Evolutionary conservation across 2,329 filamentous ascomycete species (phyloP).

Genomic region (Colletotrichum tofieldiae): DNA sequence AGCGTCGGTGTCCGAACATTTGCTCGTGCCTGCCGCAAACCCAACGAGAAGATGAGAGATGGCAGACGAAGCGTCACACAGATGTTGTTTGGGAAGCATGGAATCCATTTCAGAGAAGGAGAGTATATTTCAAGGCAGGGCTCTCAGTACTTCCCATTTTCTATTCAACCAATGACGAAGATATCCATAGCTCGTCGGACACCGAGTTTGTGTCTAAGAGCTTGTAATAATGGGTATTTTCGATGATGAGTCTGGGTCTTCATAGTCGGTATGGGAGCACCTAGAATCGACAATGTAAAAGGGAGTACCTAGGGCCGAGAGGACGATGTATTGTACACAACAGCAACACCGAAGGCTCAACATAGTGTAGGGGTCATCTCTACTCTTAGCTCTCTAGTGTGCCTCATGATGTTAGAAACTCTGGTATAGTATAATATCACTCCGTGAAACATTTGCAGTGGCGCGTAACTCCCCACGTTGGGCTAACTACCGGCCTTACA

Average conservation of each 20-base stretch:
- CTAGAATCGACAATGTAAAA: too few species aligned
- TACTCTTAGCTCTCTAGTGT: not conserved
- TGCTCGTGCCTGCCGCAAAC: not conserved
- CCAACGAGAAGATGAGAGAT: not conserved
- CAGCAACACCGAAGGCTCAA: too few species aligned
- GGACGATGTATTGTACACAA: not conserved
- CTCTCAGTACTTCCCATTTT: not conserved
- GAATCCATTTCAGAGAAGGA: accelerated
- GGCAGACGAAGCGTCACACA: not conserved
- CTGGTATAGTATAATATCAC: too few species aligned
- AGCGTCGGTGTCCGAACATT: accelerated
- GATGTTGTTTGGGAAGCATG: too few species aligned
- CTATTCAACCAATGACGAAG: not conserved
- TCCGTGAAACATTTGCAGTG: not conserved
- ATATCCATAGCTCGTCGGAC: not conserved
- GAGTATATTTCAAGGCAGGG: too few species aligned
- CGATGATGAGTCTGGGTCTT: not conserved
- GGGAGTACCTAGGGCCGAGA: not conserved
- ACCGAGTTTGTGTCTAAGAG: not conserved
- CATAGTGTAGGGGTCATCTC: not conserved
- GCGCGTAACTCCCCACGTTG: not conserved
- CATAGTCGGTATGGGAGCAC: not conserved
- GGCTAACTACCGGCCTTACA: not conserved
- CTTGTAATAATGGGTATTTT: not conserved
- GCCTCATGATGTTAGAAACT: too few species aligned